These are phyloP conservation scores for Corymbia calophylla DNA, from an alignment of 441 rosid genomes.

Conservation along the genomic window DNA sequence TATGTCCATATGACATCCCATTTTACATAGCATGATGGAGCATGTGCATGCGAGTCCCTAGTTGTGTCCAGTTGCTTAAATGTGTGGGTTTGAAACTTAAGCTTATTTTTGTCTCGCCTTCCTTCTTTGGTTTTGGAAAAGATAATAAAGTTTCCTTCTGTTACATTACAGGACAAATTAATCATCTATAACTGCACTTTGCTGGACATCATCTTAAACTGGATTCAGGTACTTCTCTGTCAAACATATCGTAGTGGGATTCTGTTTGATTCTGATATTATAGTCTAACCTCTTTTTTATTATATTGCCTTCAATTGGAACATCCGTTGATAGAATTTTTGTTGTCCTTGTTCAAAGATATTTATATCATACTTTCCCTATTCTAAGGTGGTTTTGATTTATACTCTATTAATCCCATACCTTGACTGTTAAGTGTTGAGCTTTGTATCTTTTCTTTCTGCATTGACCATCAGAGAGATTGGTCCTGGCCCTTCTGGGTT, in stretches of 20 bases:
- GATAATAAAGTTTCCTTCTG: neutral
- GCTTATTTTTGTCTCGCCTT: neutral
- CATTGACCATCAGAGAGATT: neutral
- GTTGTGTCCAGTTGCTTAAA: neutral
- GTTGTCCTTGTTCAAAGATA: neutral
- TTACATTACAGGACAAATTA: constrained; percentile 28
- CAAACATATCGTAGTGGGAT: neutral
- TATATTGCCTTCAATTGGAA: neutral
- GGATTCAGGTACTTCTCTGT: constrained; percentile 68
- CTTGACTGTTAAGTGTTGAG: neutral
- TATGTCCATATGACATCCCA: constrained; percentile 21
- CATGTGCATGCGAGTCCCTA: neutral
- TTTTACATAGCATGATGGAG: neutral
- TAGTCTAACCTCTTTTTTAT: neutral
- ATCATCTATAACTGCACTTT: constrained; percentile 24
- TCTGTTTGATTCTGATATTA: neutral
- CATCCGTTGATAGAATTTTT: neutral
- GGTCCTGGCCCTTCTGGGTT: neutral
- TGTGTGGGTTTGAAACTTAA: neutral
- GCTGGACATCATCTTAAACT: constrained; percentile 58
- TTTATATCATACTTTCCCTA: neutral
- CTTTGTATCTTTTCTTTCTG: neutral
- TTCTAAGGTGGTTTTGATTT: neutral
- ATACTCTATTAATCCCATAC: neutral
- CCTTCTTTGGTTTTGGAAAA: neutral